Evolutionary conservation across 768 basidiomycete species (phyloP).

Genomic region (Phylloporus rhodoxanthus): DNA sequence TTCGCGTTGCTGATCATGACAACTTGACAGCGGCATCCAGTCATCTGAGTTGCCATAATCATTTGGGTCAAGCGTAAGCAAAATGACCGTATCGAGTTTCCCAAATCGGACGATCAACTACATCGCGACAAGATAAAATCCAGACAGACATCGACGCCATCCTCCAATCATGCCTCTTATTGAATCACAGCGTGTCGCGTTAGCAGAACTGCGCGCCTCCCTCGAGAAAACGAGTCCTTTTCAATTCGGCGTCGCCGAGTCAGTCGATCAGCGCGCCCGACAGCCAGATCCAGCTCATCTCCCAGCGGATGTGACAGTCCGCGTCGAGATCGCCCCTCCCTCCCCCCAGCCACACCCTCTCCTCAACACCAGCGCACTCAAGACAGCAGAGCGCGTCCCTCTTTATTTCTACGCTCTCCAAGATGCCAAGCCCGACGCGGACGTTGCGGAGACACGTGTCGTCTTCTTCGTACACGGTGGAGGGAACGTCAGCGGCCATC

Average conservation of each 20-base stretch:
- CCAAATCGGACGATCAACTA: too few relatives aligned
- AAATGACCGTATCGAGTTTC: too few relatives aligned
- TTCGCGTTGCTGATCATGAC: too few relatives aligned
- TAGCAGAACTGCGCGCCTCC: not conserved
- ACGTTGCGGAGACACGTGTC: conserved; percentile 5
- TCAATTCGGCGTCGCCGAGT: not conserved
- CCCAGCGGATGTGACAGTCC: not conserved
- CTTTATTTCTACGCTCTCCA: conserved; percentile 12
- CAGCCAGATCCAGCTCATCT: not conserved
- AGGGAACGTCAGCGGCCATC: conserved; percentile 15
- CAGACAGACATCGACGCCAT: not conserved
- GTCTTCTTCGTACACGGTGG: conserved; percentile 24
- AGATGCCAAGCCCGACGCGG: not conserved
- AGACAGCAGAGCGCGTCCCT: conserved; percentile 2
- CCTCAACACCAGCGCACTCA: not conserved
- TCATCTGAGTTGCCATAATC: too few relatives aligned
- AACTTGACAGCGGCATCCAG: too few relatives aligned
- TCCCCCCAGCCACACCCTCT: not conserved
- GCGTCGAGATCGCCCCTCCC: conserved; percentile 1
- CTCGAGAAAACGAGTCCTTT: not conserved
- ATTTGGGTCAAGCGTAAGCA: too few relatives aligned
- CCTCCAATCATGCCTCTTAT: conserved; percentile 1
- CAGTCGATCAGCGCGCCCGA: not conserved
- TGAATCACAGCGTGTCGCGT: not conserved
- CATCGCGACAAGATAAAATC: too few relatives aligned